These are phyloP conservation scores for Wallacemonas rigidus DNA, from an alignment of 208 protist species.

Conservation along the genomic window DNA sequence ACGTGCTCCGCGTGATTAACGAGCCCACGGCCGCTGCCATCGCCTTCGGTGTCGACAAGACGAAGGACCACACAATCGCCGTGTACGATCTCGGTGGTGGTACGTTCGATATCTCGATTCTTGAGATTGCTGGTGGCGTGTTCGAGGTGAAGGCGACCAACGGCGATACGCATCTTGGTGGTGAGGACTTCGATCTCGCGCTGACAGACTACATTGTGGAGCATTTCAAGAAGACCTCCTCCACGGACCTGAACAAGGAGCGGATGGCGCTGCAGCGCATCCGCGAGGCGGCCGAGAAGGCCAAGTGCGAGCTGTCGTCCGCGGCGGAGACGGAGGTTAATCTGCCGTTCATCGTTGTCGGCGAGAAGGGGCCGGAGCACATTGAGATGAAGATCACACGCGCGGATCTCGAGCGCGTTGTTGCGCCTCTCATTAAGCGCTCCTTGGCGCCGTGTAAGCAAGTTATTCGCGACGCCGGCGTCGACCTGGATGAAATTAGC, in stretches of 20 bases:
- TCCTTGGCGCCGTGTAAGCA: constrained; percentile 44
- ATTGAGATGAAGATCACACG: constrained; percentile 78
- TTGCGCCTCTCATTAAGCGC: constrained; percentile 66
- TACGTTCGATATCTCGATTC: constrained; percentile 98
- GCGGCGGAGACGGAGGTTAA: constrained; percentile 88
- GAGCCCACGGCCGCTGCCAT: constrained; percentile 98
- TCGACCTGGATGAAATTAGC: constrained; percentile 84
- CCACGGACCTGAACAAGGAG: constrained; percentile 93
- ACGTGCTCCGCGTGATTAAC: constrained; percentile 98
- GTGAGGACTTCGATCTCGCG: constrained; percentile 98
- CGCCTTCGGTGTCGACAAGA: constrained; percentile 18
- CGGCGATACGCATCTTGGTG: constrained; percentile 98
- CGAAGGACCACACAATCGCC: constrained; percentile 27
- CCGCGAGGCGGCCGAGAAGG: constrained; percentile 95
- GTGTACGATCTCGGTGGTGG: constrained; percentile 83
- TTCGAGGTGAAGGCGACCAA: constrained; percentile 97
- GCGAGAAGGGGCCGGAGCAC: constrained; percentile 89
- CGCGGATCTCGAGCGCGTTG: constrained; percentile 58
- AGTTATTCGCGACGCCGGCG: constrained; percentile 86
- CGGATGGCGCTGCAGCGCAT: constrained; percentile 94
- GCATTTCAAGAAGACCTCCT: constrained; percentile 93
- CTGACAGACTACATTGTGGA: constrained; percentile 83
- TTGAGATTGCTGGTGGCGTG: constrained; percentile 88
- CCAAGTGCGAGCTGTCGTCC: constrained; percentile 96
- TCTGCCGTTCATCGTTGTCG: constrained; percentile 92